Evolutionary conservation across 805 yeast species (phyloP), one percentile per base, ranked within the genome.

Genomic region (Teunomyces aglyptinius): DNA sequence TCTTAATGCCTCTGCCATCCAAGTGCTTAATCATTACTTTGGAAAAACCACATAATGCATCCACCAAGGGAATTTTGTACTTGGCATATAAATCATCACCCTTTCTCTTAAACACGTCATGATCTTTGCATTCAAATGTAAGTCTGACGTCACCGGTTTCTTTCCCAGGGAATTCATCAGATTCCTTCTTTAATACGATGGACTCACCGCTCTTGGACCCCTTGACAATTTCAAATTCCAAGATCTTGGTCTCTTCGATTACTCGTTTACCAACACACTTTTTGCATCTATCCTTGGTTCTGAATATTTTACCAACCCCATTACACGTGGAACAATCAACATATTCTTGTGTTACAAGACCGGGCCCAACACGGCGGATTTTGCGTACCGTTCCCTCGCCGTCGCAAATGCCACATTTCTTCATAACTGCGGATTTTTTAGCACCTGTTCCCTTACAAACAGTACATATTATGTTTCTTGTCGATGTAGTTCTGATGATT

Each of bases 31-130:
- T 68, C 2, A 89, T 71, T 10, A 78, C 76, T 43, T 79, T 76
- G 22, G 83, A 71, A 57, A 91, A 85, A 2, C 98, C 98, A 49
- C 89, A 78, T n/a, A 92, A 71, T 0, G 97, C 84, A 53, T 92
- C 98, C 11, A 80, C 80, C 43, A 92, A 70, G 2, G 95, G 73
- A 33, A 92, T 78, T 6, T 70, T 71, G 33, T 83, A 65, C 24
- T 74, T 70, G 2, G 88, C 76, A 53, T 79, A 80, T 43, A 94
- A 66, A 61, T 91, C 92, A 51, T 80, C 64, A 6, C 80, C 85
- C 35, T 75, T 72, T 46, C 94, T 73, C 32, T 67, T 67, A 57
- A 89, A 84, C 1, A 54, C 56, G 1, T 66, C 56, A 59, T 83
- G 79, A 2, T 66, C 64, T 47, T 74, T 71, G 51, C 81, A 80